phyloP scores from a whole-genome alignment of 2,329 filamentous ascomycete genomes.

The Albifimbria verrucaria region DNA sequence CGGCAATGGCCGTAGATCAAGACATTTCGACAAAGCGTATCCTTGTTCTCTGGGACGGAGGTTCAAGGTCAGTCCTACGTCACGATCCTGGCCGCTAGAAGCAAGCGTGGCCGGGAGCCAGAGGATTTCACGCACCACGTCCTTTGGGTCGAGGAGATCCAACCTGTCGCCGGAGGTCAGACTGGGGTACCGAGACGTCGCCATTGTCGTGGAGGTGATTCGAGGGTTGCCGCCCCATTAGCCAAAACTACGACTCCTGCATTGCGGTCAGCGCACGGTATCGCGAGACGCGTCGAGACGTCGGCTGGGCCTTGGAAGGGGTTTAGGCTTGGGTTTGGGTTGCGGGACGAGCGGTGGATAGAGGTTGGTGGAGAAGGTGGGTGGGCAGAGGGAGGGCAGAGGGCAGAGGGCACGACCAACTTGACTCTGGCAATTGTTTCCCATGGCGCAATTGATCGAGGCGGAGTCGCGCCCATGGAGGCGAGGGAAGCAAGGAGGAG shows the following conservation, averaged over 20 bases:
- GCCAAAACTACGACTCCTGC: slow-evolving; percentile 42
- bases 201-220: slow-evolving; percentile 35
- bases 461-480: slow-evolving; percentile 42
- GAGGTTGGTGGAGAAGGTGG: not conserved
- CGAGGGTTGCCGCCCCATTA: slow-evolving; percentile 27
- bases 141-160: slow-evolving; percentile 56
- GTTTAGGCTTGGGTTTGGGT: too few species aligned
- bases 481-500: slow-evolving; percentile 16
- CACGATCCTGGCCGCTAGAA: slow-evolving; percentile 3
- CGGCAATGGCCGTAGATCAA: slow-evolving; percentile 91
- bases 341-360: slow-evolving; percentile 5
- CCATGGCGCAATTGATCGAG: slow-evolving; percentile 45
- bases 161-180: slow-evolving; percentile 49
- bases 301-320: slow-evolving; percentile 14
- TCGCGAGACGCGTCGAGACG: not conserved
- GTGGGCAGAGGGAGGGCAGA: not conserved
- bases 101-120: slow-evolving; percentile 2
- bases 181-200: slow-evolving; percentile 42
- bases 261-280: not conserved
- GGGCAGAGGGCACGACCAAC: slow-evolving; percentile 32
- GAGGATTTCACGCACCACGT: slow-evolving; percentile 40
- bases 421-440: slow-evolving; percentile 40
- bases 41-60: slow-evolving; percentile 65
- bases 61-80: slow-evolving; percentile 10
- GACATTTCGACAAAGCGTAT: slow-evolving; percentile 88